Percentiles rank a stretch among this genome's conserved stretches.
Conservation (phyloP, 768 basidiomycete species). For the Lanmaoa pseudosensibilis region DNA sequence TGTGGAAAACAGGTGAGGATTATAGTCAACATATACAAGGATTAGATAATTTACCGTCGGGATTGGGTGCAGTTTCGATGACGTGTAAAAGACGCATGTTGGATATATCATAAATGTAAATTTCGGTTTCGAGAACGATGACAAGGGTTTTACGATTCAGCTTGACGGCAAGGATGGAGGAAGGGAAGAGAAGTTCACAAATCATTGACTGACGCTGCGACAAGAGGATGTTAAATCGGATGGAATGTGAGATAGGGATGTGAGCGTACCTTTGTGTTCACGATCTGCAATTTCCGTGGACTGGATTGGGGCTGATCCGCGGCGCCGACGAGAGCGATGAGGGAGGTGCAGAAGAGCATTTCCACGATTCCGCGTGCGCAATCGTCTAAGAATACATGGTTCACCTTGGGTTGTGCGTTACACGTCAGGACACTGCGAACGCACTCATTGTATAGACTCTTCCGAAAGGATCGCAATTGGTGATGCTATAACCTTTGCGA, state of each 20-base stretch:
- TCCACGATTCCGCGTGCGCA: slow-evolving; percentile 96
- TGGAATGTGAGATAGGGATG: neutral
- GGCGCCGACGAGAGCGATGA: slow-evolving; percentile 95
- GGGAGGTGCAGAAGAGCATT: slow-evolving; percentile 98
- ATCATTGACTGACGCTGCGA: slow-evolving; percentile 93
- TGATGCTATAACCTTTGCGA: slow-evolving; percentile 93
- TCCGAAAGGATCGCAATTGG: slow-evolving; percentile 97
- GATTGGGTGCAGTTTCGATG: slow-evolving; percentile 95
- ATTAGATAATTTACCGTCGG: slow-evolving; percentile 65
- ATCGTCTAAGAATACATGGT: slow-evolving; percentile 55
- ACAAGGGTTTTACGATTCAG: slow-evolving; percentile 96
- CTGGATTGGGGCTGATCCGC: slow-evolving; percentile 89
- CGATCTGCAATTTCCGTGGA: slow-evolving; percentile 93
- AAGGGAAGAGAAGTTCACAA: slow-evolving; percentile 97
- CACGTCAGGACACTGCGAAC: slow-evolving; percentile 33
- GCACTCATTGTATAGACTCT: slow-evolving; percentile 92
- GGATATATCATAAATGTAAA: slow-evolving; percentile 98
- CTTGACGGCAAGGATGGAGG: slow-evolving; percentile 95
- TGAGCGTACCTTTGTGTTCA: slow-evolving; percentile 90
- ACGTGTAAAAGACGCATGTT: slow-evolving; percentile 98
- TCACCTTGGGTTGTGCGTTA: neutral
- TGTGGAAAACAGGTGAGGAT: slow-evolving; percentile 32
- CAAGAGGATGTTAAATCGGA: neutral
- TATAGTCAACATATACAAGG: neutral
- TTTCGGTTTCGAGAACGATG: slow-evolving; percentile 94